Percentiles rank a stretch among this genome's conserved stretches.
These are phyloP conservation scores for Bretziella fagacearum DNA, from an alignment of 2,329 filamentous ascomycete genomes.

Conservation along the genomic window DNA sequence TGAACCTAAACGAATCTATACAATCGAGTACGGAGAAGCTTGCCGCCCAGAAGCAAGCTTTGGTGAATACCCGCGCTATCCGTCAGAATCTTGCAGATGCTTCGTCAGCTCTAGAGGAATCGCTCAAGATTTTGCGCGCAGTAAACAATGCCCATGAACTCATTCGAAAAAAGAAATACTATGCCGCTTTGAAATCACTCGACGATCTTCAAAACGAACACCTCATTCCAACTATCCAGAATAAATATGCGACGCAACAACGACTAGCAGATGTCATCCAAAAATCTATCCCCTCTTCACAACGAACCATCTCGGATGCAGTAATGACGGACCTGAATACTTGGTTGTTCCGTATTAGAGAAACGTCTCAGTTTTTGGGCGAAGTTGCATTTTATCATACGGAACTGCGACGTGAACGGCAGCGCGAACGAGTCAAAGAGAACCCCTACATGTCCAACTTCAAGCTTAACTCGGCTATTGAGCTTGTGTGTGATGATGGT, in stretches of 20 bases:
- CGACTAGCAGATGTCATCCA: constrained; percentile 92
- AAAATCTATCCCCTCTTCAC: constrained; percentile 81
- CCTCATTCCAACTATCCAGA: constrained; percentile 52
- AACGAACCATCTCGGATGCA: constrained; percentile 83
- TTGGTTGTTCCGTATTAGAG: constrained; percentile 86
- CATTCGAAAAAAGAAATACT: constrained; percentile 84
- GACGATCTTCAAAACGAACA: constrained; percentile 96
- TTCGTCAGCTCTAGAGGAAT: constrained; percentile 73
- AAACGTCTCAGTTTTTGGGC: constrained; percentile 88
- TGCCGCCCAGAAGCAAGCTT: constrained; percentile 80
- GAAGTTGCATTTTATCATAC: constrained; percentile 97
- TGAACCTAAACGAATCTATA: constrained; percentile 85
- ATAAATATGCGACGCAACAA: constrained; percentile 83
- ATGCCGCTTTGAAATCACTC: constrained; percentile 79
- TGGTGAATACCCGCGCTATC: constrained; percentile 83
- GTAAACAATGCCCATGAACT: constrained; percentile 92
- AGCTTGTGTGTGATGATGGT: constrained; percentile 84
- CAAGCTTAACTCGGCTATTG: constrained; percentile 87
- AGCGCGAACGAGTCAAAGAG: constrained; percentile 64
- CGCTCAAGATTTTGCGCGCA: constrained; percentile 75
- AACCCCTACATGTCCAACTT: constrained; percentile 64
- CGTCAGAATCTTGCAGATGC: constrained; percentile 94
- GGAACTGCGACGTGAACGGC: constrained; percentile 64
- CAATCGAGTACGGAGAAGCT: constrained; percentile 88
- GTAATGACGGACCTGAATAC: constrained; percentile 96